phyloP scores from a whole-genome alignment of 2,329 filamentous ascomycete genomes.

The Stromatinia cepivora region DNA sequence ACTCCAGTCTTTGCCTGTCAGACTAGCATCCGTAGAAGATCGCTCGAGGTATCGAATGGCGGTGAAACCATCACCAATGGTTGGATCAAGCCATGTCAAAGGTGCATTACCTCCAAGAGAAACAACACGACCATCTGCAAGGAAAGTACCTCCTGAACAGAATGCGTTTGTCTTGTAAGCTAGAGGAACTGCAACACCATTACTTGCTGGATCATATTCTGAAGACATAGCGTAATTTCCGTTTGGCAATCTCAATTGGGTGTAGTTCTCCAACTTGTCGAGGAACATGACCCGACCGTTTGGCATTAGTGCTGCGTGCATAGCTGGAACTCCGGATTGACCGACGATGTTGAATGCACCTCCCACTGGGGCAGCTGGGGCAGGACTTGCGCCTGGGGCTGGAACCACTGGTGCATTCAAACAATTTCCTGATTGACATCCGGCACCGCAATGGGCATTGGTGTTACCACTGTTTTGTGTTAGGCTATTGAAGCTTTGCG shows the following conservation, averaged over 20 bases:
- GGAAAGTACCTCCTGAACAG: constrained; percentile 59
- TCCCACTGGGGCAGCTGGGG: constrained; percentile 47
- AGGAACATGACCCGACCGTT: constrained; percentile 61
- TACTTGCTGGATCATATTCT: constrained; percentile 56
- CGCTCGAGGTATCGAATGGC: constrained; percentile 56
- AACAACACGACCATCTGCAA: constrained; percentile 56
- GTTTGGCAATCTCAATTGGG: constrained; percentile 53
- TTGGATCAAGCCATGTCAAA: constrained; percentile 55
- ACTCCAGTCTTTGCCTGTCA: constrained; percentile 52
- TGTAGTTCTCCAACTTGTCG: constrained; percentile 65
- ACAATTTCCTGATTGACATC: constrained; percentile 57
- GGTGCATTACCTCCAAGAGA: constrained; percentile 60
- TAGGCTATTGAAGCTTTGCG: constrained; percentile 18
- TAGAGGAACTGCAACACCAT: constrained; percentile 47
- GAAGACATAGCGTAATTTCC: constrained; percentile 60
- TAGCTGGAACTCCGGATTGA: constrained; percentile 60
- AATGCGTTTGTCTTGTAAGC: constrained; percentile 60
- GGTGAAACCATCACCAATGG: constrained; percentile 58
- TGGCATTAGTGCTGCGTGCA: constrained; percentile 60
- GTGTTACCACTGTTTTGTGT: constrained; percentile 41
- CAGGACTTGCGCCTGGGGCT: constrained; percentile 42
- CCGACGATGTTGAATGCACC: constrained; percentile 53
- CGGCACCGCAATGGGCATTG: constrained; percentile 54
- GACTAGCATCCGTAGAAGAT: constrained; percentile 47
- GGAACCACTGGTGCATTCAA: constrained; percentile 43